Percentiles rank a stretch among this genome's conserved stretches.
Conservation (phyloP, 345 rosid genomes). For the Brassica juncea region DNA sequence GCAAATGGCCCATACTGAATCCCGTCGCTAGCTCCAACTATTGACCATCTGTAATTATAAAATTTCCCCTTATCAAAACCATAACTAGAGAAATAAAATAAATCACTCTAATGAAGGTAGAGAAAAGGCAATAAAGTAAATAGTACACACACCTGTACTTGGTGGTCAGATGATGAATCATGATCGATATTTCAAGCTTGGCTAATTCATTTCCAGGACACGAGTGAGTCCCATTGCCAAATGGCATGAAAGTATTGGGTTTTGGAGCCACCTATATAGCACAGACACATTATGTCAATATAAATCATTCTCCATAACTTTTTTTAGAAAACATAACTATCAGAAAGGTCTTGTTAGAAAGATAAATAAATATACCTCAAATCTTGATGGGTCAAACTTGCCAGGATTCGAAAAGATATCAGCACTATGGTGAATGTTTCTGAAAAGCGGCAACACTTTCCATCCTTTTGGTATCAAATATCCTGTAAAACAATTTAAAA, state of each 20-base stretch:
- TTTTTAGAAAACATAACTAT: background rate
- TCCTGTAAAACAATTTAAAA: constrained; percentile 42
- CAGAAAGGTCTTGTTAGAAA: background rate
- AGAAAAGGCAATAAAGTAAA: background rate
- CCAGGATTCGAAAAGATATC: constrained; percentile 66
- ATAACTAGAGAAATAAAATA: constrained; percentile 16
- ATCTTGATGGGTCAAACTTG: constrained; percentile 83
- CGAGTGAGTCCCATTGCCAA: constrained; percentile 83
- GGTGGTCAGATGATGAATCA: constrained; percentile 87
- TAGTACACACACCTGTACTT: constrained; percentile 69
- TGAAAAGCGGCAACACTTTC: constrained; percentile 87
- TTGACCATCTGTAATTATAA: constrained; percentile 55
- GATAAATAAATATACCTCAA: constrained; percentile 54
- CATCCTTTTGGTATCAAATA: constrained; percentile 92
- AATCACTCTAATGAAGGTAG: background rate
- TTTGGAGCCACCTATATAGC: constrained; percentile 65
- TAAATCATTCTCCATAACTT: background rate
- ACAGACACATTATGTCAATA: background rate
- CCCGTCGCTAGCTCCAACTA: constrained; percentile 54
- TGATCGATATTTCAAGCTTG: constrained; percentile 70
- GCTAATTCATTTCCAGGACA: constrained; percentile 94
- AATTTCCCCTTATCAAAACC: background rate
- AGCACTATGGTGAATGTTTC: constrained; percentile 84
- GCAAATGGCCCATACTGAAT: constrained; percentile 89
- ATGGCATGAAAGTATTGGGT: constrained; percentile 87